Evolutionary conservation across 495 filamentous ascomycete species (phyloP), one percentile per base, ranked within the genome.

Genomic region (Friedmanniomyces endolithicus): DNA sequence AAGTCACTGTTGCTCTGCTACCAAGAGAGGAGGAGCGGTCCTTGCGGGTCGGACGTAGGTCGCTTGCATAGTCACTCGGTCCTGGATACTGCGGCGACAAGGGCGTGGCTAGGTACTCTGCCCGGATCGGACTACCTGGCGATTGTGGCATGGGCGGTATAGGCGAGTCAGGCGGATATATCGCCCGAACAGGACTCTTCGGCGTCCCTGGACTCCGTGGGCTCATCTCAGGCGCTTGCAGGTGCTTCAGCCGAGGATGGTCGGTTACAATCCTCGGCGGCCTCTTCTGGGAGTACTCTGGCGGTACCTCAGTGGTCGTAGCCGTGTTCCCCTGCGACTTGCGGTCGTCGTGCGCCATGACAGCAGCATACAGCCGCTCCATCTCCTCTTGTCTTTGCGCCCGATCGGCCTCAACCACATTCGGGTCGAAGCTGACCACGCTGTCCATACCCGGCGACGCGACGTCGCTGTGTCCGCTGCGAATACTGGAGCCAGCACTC

Each of bases 341-440:
- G 47, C 79, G 78, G 35, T 80, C 82, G 68, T 94, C 87, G 49
- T 90, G 85, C 69, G 86, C 87, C 85, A 94, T 84, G 56, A 95
- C 89, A 43, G 88, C 84, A 48, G 81, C 86, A 65, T 96, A 96
- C 62, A 96, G 80, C 67, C 86, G 82, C 65, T 92, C 88, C 71
- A 96, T 81, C 65, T 94, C 83, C 55, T 78, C 74, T 65, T 90
- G 82, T 64, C 83, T 79, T 67, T 80, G 77, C 58, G 75, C 78
- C 57, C 77, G 79, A 70, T 95, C 87, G 55, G 75, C 73, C 34
- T 82, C 77, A 25, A 95, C 76, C 27, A 94, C 78, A 41, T 77
- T 77, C 50, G 82, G 78, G 67, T 96, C 89, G 51, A 95, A 81
- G 11, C 78, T 81, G 27, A 72, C 67, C 50, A 78, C 72, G 52